Evolutionary conservation across 305 asterid genomes (phyloP).

Genomic region (Fraxinus sp.): DNA sequence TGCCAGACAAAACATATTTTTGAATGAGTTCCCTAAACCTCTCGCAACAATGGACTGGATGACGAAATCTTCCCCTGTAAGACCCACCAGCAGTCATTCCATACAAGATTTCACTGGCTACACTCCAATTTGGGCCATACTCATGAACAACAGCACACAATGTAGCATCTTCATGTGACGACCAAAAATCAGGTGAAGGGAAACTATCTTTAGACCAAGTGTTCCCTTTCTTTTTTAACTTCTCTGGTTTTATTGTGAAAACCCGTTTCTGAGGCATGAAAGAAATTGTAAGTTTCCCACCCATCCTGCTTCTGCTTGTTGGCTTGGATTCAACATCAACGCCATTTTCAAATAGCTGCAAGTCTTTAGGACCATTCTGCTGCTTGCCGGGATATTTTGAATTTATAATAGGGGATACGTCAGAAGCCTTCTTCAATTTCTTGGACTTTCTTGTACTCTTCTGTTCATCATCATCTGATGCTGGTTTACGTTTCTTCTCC

Average conservation of each 20-base stretch:
- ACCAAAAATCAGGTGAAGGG: slow-evolving; percentile 83
- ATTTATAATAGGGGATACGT: slow-evolving; percentile 36
- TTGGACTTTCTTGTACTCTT: slow-evolving; percentile 65
- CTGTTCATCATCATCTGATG: slow-evolving; percentile 54
- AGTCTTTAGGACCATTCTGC: slow-evolving; percentile 52
- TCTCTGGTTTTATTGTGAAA: slow-evolving; percentile 76
- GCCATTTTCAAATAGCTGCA: slow-evolving; percentile 47
- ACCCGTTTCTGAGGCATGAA: slow-evolving; percentile 67
- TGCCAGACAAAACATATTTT: slow-evolving; percentile 64
- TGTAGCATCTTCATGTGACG: slow-evolving; percentile 79
- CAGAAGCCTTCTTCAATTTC: slow-evolving; percentile 54
- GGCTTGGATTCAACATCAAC: slow-evolving; percentile 59
- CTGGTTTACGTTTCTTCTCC: slow-evolving; percentile 61
- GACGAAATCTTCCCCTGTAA: slow-evolving; percentile 81
- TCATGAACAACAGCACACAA: slow-evolving; percentile 81
- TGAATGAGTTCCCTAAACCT: slow-evolving; percentile 90
- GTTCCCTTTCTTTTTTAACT: slow-evolving; percentile 68
- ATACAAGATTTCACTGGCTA: slow-evolving; percentile 79
- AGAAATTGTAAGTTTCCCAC: slow-evolving; percentile 64
- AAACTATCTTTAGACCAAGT: slow-evolving; percentile 63
- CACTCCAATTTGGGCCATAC: slow-evolving; percentile 89
- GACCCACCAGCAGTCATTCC: slow-evolving; percentile 78
- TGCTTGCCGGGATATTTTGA: slow-evolving; percentile 45
- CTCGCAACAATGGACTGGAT: slow-evolving; percentile 91
- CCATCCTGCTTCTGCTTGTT: slow-evolving; percentile 54